Evolutionary conservation across 192 early-diverging fungal species (phyloP), one percentile per base, ranked within the genome.

Genomic region (Podila epicladia): DNA sequence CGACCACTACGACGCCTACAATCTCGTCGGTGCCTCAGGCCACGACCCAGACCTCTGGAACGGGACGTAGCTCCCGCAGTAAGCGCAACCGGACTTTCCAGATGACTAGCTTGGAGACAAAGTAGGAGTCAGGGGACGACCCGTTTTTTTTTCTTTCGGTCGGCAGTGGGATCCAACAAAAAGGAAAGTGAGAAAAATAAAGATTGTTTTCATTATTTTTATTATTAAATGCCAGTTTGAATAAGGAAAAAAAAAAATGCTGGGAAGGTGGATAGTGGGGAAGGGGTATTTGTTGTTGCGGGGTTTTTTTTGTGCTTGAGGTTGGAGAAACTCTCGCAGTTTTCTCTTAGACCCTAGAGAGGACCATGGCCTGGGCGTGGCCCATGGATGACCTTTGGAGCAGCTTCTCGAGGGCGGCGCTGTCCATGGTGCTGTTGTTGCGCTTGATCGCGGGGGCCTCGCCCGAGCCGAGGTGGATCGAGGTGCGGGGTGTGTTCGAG

Each of bases 101-200:
- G 38, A 69, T 69, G 67, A 69, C 67, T 2, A 69, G 32, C 20
- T 38, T 69, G 35, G 51, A 68, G 53, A 55, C 20, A 55, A 2
- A 24, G 1, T 24, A 22, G n/a, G 17, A 22, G 53, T 2, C 2
- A 2, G 4, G 9, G 0, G 53, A 22, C 1, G 53, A 15, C 22
- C 4, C 24, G 17, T 55, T n/a, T 20, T 55, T 50, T 51, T n/a
- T 20, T 55, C 6, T 20, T 53, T 24, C 8, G 12, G 51, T 53
- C 13, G 51, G 4, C 4, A 53, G 17, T 24, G 22, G 22, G 9
- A 2, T 3, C 15, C 1, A 22, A 5, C 13, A 22, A 22, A n/a
- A 53, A 53, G 20, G 15, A 15, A 24, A 22, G 51, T 53, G 17
- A 8, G 51, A 41, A 41, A 9, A 33, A 55, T 38, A 22, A 29